Evolutionary conservation across 2,329 filamentous ascomycete genomes (phyloP), one percentile per base, ranked within the genome.

Genomic region (Bimuria novae-zelandiae): DNA sequence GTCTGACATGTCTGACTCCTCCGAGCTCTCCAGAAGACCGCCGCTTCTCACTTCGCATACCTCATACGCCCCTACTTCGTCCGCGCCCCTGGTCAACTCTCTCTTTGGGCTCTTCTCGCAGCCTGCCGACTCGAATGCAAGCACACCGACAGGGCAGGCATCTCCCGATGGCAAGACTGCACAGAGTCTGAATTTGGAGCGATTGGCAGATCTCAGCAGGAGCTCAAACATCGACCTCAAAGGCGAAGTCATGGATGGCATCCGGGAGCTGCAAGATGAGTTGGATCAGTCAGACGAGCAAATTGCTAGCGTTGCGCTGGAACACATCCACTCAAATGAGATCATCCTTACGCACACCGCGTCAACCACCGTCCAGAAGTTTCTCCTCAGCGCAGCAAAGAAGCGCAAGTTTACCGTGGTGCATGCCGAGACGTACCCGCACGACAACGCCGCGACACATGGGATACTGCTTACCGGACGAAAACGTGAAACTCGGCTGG

Each of bases 191-290:
- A 73, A 72, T 41, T 58, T 75, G 16, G 69, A 74, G 50, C 65
- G 78, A 68, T 59, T 76, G 63, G 47, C 62, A 17, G 70, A 72
- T 22, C 75, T 80, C 11, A 72, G 73, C 60, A 65, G 59, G 53
- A 66, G 61, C 43, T 22, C 73, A 79, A 49, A 59, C 32, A 83
- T 89, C 55, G 89, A 95, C 57, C 80, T 97, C 53, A 89, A 92
- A 55, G 90, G 90, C 12, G 94, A 97, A 74, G 89, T 97, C 22
- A 87, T 97, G 60, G 90, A 94, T 64, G 94, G 92, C 36, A 97
- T 99, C 65, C 87, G 91, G 65, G 94, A 99, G 73, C 92, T 99
- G 55, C 89, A 96, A 73, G 94, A 99, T 69, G 94, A 99, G 76
- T 87, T 99, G 51, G 88, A 89, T 60, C 89, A 93, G 69, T 92